A percentile compares a stretch with the other conserved stretches of the same genome.
These are phyloP conservation scores for Apiospora malaysiana DNA, from an alignment of 2,329 filamentous ascomycete species.

Conservation along the genomic window DNA sequence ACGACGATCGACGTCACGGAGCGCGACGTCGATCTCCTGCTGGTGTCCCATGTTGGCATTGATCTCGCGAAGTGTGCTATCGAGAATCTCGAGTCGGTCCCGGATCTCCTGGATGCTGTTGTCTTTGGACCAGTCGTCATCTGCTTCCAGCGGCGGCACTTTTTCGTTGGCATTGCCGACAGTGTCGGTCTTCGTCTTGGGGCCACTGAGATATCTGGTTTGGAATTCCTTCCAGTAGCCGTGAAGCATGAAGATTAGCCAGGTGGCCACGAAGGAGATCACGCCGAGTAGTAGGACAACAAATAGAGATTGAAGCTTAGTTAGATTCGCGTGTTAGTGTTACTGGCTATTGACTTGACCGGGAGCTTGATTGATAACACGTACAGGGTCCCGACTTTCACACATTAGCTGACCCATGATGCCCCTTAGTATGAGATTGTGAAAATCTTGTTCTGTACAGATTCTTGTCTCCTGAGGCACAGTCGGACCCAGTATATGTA, in stretches of 20 bases:
- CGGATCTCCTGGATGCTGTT: background rate
- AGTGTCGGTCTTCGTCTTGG: background rate
- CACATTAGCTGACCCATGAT: background rate
- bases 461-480: background rate
- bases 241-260: background rate
- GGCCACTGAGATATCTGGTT: background rate
- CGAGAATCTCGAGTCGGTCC: background rate
- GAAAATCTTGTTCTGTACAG: background rate
- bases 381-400: background rate
- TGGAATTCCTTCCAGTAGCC: background rate
- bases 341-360: background rate
- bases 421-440: background rate
- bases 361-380: background rate
- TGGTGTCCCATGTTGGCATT: background rate
- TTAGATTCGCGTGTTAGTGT: background rate
- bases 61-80: background rate
- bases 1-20: background rate
- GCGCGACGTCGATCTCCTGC: background rate
- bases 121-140: background rate
- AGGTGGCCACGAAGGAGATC: background rate
- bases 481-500: background rate
- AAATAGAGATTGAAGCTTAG: background rate
- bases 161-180: background rate
- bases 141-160: background rate
- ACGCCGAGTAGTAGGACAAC: background rate